Evolutionary conservation across 129 eudicot genomes (phyloP).

Genomic region (Saussurea involucrata): DNA sequence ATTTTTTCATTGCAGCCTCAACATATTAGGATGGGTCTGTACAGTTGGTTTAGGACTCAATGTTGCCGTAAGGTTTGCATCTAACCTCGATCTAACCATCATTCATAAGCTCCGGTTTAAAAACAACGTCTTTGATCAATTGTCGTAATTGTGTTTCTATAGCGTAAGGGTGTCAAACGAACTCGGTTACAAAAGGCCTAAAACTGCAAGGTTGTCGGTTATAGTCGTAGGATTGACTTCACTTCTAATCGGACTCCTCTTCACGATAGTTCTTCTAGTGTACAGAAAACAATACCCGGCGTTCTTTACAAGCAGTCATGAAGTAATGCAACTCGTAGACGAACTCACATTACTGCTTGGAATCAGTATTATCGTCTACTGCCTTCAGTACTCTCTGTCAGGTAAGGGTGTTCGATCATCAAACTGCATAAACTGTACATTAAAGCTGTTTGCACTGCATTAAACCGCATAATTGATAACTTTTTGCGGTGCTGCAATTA

Average conservation of each 20-base stretch:
- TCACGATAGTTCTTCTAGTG: conserved; percentile 15
- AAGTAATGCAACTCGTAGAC: conserved; percentile 36
- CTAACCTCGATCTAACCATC: not conserved
- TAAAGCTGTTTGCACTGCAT: not conserved
- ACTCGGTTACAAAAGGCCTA: conserved; percentile 36
- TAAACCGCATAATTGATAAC: not conserved
- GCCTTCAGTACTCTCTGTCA: conserved; percentile 18
- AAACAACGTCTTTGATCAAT: not conserved
- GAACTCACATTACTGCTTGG: conserved; percentile 40
- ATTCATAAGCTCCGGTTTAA: not conserved
- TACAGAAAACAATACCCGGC: conserved; percentile 26
- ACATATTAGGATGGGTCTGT: conserved; percentile 46
- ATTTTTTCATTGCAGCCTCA: conserved; percentile 27
- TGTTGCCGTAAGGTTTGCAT: conserved; percentile 46
- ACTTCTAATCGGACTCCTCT: conserved; percentile 27
- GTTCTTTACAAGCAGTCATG: conserved; percentile 21
- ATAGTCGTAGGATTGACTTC: conserved; percentile 26
- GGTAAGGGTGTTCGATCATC: conserved; percentile 17
- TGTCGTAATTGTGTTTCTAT: conserved; percentile 3
- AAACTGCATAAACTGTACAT: not conserved
- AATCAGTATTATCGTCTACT: conserved; percentile 18
- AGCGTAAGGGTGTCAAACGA: conserved; percentile 64
- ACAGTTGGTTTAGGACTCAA: conserved; percentile 38
- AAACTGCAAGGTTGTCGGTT: conserved; percentile 27
- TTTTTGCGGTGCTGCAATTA: no score